Conservation (phyloP, 345 rosid genomes). For the Bruguiera parviflora region DNA sequence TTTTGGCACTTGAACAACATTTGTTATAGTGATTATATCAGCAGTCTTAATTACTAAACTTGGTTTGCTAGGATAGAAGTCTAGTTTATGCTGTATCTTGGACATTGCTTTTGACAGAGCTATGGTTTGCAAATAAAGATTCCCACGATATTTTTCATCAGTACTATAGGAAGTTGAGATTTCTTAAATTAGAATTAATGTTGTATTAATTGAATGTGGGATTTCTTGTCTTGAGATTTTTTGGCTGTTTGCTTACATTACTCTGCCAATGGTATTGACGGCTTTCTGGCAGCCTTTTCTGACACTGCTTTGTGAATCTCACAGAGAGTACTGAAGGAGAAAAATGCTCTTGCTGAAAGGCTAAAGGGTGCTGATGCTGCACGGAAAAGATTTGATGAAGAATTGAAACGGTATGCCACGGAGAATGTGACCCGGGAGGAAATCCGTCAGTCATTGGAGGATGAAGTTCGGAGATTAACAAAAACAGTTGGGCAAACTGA, state of each 20-base stretch:
- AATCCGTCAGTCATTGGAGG: slow-evolving; percentile 84
- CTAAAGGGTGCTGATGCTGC: slow-evolving; percentile 85
- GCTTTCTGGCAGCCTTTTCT: slow-evolving; percentile 9
- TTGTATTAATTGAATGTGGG: too few species aligned
- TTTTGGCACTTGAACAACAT: not conserved
- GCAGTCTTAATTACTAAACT: too few species aligned
- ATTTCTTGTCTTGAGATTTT: not conserved
- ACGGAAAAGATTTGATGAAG: slow-evolving; percentile 89
- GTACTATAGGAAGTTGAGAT: not conserved
- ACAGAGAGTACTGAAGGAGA: slow-evolving; percentile 92
- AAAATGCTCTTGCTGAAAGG: slow-evolving; percentile 86
- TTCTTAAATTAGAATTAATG: not conserved
- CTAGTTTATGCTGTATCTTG: not conserved
- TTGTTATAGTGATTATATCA: not conserved
- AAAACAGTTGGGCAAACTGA: slow-evolving; percentile 87
- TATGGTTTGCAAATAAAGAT: not conserved
- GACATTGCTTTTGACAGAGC: not conserved
- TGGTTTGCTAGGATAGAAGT: not conserved
- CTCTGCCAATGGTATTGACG: not conserved
- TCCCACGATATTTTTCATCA: not conserved
- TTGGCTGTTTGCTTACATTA: slow-evolving; percentile 7
- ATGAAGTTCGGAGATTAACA: slow-evolving; percentile 74
- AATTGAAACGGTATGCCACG: slow-evolving; percentile 74
- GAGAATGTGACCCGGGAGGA: slow-evolving; percentile 86
- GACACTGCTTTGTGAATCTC: slow-evolving; percentile 25